Conservation (phyloP, 1,284 basidiomycete species). For the Thelephora terrestris region DNA sequence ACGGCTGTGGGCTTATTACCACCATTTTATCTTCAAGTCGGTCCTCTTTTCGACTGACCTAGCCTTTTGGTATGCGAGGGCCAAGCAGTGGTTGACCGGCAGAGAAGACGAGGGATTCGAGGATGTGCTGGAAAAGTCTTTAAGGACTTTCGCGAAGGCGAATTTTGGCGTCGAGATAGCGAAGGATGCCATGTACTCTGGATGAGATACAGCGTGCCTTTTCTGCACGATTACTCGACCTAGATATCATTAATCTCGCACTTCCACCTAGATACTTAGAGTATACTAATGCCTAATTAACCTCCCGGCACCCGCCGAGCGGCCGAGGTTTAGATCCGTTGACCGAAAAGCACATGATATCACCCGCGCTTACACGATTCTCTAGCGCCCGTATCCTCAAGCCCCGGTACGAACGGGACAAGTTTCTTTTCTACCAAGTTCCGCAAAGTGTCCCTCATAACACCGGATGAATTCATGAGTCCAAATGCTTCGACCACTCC, state of each 20-base stretch:
- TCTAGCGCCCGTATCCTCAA: too few relatives aligned
- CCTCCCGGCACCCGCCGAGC: too few relatives aligned
- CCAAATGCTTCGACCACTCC: conserved; percentile 33
- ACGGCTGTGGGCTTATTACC: conserved; percentile 38
- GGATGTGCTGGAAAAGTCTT: conserved; percentile 52
- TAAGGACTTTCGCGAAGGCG: conserved; percentile 48
- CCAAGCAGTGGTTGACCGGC: conserved; percentile 33
- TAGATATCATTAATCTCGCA: too few relatives aligned
- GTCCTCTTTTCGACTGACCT: conserved; percentile 47
- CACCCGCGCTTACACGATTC: too few relatives aligned
- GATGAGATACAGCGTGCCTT: not conserved
- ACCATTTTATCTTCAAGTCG: conserved; percentile 41
- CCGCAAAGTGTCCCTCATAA: not conserved
- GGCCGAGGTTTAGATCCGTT: too few relatives aligned
- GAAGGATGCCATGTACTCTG: conserved; percentile 10
- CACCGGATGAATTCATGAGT: conserved; percentile 32
- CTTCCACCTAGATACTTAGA: too few relatives aligned
- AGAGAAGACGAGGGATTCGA: conserved; percentile 35
- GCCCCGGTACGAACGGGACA: too few relatives aligned
- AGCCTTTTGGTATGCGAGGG: conserved; percentile 44
- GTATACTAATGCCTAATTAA: too few relatives aligned
- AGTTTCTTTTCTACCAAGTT: too few relatives aligned
- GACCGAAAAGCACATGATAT: too few relatives aligned
- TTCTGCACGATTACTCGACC: too few relatives aligned
- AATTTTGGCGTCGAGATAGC: conserved; percentile 46